Base-by-base conservation (phyloP, 805 yeast genomes). In the Barnettozyma vustinii region DNA sequence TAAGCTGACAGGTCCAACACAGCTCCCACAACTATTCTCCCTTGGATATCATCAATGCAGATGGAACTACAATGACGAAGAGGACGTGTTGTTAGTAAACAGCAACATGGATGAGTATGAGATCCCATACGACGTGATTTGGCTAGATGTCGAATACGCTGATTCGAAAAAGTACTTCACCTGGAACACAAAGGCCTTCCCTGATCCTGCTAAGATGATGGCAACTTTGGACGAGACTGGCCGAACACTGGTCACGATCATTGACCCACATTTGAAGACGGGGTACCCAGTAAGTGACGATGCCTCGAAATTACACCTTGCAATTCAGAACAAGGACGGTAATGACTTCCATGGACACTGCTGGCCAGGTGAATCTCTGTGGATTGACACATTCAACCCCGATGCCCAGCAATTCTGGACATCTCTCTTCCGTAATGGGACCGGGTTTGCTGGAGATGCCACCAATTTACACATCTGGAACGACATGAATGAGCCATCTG, bases 401-500 rank as follows among this genome's bases (percentile, higher is more conserved):
- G 59, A 66, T 1, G 77, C 90, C 1, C 75, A 69, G 47, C 61
- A 63, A 5, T 74, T 75, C 50, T 91, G 97, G 97, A 69, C 68
- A 43, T 52, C 65, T 2, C 74, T 79, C 43, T 81, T 77, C 59
- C 62, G 61, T 21, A 71, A 73, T 49, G 80, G 82, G 9, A 62
- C 72, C 4, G 60, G 66, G 2, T 71, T 76, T 46, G 70, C 74
- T 46, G 78, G 77, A 1, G 58, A 68, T 40, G 76, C 84, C 9
- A 70, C 76, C 13, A 94, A 94, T 60, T 65, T 89, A 42, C 84
- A 84, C 59, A 70, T 94, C 18, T 94, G 99, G 99, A 94, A 92
- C 66, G 99, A 94, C 65, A 94, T 94, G 99, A 88, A 87, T 67
- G 99, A 94, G 68, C 97, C 98, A 1, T 88, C 97, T 0, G 84